Evolutionary conservation across 1,284 basidiomycete genomes (phyloP).

Genomic region (Marasmius sp.): DNA sequence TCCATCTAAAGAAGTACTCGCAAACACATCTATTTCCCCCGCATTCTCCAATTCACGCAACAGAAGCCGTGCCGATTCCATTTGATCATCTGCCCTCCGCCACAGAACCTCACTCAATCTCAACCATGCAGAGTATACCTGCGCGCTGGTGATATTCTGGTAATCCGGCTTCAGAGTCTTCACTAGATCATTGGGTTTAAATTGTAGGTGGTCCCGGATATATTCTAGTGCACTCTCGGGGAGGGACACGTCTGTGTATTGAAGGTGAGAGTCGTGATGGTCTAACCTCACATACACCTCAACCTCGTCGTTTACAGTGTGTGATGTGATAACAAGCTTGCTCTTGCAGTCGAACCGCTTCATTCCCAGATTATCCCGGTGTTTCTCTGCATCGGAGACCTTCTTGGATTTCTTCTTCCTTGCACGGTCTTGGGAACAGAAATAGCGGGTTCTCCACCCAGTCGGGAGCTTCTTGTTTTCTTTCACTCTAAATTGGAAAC

Average conservation of each 20-base stretch:
- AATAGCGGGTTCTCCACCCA: slow-evolving; percentile 2
- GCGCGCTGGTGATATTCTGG: slow-evolving; percentile 1
- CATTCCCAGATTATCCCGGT: slow-evolving; percentile 12
- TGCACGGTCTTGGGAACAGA: slow-evolving; percentile 4
- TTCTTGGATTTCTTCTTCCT: neutral
- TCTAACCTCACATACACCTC: neutral
- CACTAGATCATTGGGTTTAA: neutral
- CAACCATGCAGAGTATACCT: slow-evolving; percentile 20
- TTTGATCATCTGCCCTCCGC: slow-evolving; percentile 23
- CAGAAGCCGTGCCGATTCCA: slow-evolving; percentile 25
- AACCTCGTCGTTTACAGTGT: neutral
- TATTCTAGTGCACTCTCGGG: neutral
- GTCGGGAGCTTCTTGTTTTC: neutral
- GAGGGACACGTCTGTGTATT: slow-evolving; percentile 6
- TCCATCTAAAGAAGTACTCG: slow-evolving; percentile 16
- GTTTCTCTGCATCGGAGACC: neutral
- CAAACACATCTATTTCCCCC: slow-evolving; percentile 21
- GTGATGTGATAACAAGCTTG: neutral
- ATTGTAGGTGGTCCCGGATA: slow-evolving; percentile 2
- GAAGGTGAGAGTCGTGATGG: neutral
- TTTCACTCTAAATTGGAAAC: neutral
- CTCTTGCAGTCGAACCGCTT: slow-evolving; percentile 8
- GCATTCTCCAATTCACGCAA: slow-evolving; percentile 20
- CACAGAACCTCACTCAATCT: slow-evolving; percentile 26
- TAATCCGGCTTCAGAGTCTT: neutral